phyloP scores from a whole-genome alignment of 305 asterid species.

The Fraxinus floribunda region DNA sequence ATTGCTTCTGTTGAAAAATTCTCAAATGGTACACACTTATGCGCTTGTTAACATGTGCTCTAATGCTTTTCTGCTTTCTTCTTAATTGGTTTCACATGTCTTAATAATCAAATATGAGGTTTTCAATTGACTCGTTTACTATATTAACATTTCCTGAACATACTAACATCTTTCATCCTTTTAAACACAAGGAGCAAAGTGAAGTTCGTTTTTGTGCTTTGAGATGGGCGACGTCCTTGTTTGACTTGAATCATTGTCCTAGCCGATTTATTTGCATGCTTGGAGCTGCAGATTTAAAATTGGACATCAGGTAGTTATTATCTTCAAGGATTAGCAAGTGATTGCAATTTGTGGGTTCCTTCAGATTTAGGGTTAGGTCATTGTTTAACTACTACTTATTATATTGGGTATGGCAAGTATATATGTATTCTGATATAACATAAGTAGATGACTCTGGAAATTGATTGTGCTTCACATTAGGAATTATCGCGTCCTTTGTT shows the following conservation, averaged over 20 bases:
- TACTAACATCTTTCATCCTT: slow-evolving; percentile 22
- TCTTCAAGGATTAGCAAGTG: slow-evolving; percentile 19
- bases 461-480: background rate
- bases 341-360: background rate
- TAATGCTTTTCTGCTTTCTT: slow-evolving; percentile 15
- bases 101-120: background rate
- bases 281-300: slow-evolving; percentile 86
- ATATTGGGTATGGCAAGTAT: slow-evolving; percentile 9
- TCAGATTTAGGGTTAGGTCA: slow-evolving; percentile 10
- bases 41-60: slow-evolving; percentile 22
- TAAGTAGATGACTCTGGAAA: background rate
- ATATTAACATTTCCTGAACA: slow-evolving; percentile 13
- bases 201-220: slow-evolving; percentile 98
- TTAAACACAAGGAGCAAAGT: slow-evolving; percentile 73
- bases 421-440: slow-evolving; percentile 2
- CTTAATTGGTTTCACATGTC: slow-evolving; percentile 8
- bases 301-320: slow-evolving; percentile 81
- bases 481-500: slow-evolving; percentile 14
- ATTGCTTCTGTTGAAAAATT: slow-evolving; percentile 66
- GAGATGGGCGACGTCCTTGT: slow-evolving; percentile 91
- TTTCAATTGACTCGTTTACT: background rate
- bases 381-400: slow-evolving; percentile 9
- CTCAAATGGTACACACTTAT: slow-evolving; percentile 65
- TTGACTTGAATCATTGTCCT: slow-evolving; percentile 87
- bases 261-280: slow-evolving; percentile 95